Percentiles rank a stretch among this genome's conserved stretches.
Conservation (phyloP, 2,329 filamentous ascomycete genomes). For the Coniochaeta sp. region DNA sequence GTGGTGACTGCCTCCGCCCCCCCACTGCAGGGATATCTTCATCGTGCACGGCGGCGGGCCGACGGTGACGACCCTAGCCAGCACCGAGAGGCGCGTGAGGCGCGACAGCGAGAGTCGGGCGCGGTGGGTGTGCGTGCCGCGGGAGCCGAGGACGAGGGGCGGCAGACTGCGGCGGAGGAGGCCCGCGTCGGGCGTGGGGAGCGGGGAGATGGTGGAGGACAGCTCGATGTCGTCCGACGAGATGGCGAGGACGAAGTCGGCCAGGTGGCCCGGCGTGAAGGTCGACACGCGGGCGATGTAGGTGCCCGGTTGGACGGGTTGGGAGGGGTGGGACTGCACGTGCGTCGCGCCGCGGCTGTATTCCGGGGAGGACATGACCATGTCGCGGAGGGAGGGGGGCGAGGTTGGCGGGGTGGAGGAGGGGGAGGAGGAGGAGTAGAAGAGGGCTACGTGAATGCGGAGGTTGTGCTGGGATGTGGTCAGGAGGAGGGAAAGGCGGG, state of each 20-base stretch:
- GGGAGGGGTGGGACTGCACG: constrained; percentile 37
- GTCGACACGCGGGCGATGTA: constrained; percentile 91
- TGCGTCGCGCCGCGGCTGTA: constrained; percentile 76
- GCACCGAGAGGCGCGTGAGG: constrained; percentile 55
- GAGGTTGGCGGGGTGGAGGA: constrained; percentile 36
- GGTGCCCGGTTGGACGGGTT: constrained; percentile 56
- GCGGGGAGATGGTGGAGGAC: constrained; percentile 47
- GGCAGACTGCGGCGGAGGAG: constrained; percentile 55
- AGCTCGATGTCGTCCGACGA: constrained; percentile 55
- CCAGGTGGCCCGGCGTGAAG: constrained; percentile 73
- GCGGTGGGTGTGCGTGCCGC: constrained; percentile 25
- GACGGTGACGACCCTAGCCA: constrained; percentile 29
- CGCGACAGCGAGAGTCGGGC: constrained; percentile 31
- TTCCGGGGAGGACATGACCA: constrained; percentile 78
- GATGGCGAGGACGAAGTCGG: constrained; percentile 69
- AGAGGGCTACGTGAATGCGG: constrained; percentile 76
- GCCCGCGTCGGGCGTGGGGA: constrained; percentile 71
- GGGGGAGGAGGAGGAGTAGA: constrained; percentile 59
- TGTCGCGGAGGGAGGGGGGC: constrained; percentile 66
- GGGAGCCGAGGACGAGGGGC: constrained; percentile 31
- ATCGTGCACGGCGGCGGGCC: constrained; percentile 34
- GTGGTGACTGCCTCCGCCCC: no score
- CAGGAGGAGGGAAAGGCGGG: constrained; percentile 66
- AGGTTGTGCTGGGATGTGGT: constrained; percentile 60
- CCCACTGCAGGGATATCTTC: constrained; percentile 51